phyloP scores from a whole-genome alignment of 1,139 yeast genomes.

The Magnusiomyces magnusii region DNA sequence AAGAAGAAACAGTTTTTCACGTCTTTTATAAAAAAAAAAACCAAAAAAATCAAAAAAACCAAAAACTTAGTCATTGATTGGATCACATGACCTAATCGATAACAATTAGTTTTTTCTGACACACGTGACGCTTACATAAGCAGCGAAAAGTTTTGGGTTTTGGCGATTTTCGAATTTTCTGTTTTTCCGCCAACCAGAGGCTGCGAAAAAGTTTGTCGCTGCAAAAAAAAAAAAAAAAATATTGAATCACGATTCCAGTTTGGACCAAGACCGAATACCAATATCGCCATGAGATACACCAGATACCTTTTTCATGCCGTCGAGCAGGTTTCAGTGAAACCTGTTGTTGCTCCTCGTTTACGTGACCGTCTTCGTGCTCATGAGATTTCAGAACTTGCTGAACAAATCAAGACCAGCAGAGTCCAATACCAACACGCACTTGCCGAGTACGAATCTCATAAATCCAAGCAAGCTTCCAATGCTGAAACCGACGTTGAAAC shows the following conservation, averaged over 20 bases:
- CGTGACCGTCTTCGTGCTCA: constrained; percentile 12
- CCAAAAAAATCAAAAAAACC: not conserved
- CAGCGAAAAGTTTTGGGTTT: too few species aligned
- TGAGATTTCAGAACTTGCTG: constrained; percentile 9
- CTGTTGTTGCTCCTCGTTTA: constrained; percentile 13
- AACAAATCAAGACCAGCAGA: constrained; percentile 7
- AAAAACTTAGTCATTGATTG: not conserved
- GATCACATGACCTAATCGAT: not conserved
- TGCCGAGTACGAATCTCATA: constrained; percentile 8
- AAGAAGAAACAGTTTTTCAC: too few species aligned
- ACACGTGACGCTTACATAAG: too few species aligned
- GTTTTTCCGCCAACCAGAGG: not conserved
- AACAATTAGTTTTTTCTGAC: too few species aligned
- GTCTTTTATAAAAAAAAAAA: not conserved
- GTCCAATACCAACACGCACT: not conserved
- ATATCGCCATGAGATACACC: constrained; percentile 9
- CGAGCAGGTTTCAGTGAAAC: constrained; percentile 1
- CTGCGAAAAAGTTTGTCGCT: not conserved
- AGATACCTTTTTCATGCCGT: constrained; percentile 9
- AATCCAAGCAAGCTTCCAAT: not conserved
- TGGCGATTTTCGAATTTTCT: too few species aligned
- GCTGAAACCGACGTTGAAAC: constrained; percentile 12
- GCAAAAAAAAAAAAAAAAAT: too few species aligned
- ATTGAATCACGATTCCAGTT: too few species aligned
- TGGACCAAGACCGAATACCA: not conserved